phyloP scores from a whole-genome alignment of 306 rosid species.

The Trifolium dubium region DNA sequence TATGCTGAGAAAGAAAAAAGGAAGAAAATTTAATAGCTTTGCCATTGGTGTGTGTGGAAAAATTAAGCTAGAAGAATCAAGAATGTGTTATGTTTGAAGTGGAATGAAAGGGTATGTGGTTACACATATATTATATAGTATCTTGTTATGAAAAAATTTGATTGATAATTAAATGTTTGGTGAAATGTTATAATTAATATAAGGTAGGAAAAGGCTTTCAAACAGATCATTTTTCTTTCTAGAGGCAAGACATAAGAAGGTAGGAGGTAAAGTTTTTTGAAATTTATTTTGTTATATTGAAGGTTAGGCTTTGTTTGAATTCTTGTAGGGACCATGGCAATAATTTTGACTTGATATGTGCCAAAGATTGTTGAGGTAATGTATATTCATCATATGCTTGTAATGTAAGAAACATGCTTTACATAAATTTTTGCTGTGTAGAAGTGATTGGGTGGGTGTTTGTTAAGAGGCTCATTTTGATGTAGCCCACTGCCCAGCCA shows the following conservation, averaged over 20 bases:
- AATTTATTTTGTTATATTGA: background rate
- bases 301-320: conserved; percentile 16
- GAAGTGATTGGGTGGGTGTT: conserved; percentile 40
- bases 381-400: conserved; percentile 45
- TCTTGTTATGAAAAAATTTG: conserved; percentile 28
- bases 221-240: conserved; percentile 35
- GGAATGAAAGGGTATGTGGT: conserved; percentile 38
- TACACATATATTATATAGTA: conserved; percentile 24
- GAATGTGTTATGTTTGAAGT: background rate
- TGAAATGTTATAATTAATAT: conserved; percentile 52
- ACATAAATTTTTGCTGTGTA: conserved; percentile 38
- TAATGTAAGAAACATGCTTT: conserved; percentile 44
- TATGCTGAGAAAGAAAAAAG: conserved; percentile 12
- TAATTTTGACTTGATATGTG: conserved; percentile 48
- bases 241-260: conserved; percentile 13
- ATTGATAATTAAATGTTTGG: conserved; percentile 49
- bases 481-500: conserved; percentile 5
- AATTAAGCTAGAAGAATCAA: background rate
- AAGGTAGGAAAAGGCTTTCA: conserved; percentile 63
- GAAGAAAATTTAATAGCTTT: conserved; percentile 36
- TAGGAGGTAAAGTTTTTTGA: conserved; percentile 15
- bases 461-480: conserved; percentile 43
- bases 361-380: conserved; percentile 46
- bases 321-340: conserved; percentile 40
- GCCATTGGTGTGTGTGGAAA: conserved; percentile 33